Evolutionary conservation across 805 yeast species (phyloP), one percentile per base, ranked within the genome.

Genomic region (Lachancea dasiensis): DNA sequence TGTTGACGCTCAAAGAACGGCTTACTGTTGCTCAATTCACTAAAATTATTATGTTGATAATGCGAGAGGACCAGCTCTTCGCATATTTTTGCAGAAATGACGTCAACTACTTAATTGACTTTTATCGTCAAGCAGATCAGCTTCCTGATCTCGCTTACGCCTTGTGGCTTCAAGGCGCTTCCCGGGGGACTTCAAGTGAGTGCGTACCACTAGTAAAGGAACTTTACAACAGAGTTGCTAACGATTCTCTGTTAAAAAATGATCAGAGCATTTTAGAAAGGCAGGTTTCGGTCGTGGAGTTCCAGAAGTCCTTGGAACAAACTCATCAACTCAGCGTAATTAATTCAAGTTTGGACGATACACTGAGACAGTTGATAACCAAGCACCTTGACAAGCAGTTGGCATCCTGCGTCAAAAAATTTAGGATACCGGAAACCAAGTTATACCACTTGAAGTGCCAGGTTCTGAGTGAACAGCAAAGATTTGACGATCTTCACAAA

Each of bases 1-100:
- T 90, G 31, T 53, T 77, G 13, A 65, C 69, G 18, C 62, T 89
- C 18, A 51, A 58, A 38, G 65, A 73, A 28, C 73, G 73, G 26
- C 57, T 83, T 6, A 68, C 86, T 0, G 51, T 69, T 2, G 77
- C 92, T 0, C 82, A 79, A 34, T 79, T 90, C 44, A 81, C 81
- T 60, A 77, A 79, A 45, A 47, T 82, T 3, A 54, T 90, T 32
- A 68, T 40, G 61, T 64, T 46, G 57, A 67, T 28, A 47, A 64
- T 38, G 72, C 75, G 34, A 34, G 46, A 50, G 47, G 29, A 61
- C 44, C 49, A 54, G 44, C 33, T 66, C 40, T 60, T 58, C 47
- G 44, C 46, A 18, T 62, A 57, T 43, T 46, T 62, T 54, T 50
- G 67, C 45, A 47, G 51, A 23, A 26, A 53, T 18, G 67, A 72